Evolutionary conservation across 192 early-diverging fungal species (phyloP), one percentile per base, ranked within the genome.

Genomic region (Radiomyces spectabilis): DNA sequence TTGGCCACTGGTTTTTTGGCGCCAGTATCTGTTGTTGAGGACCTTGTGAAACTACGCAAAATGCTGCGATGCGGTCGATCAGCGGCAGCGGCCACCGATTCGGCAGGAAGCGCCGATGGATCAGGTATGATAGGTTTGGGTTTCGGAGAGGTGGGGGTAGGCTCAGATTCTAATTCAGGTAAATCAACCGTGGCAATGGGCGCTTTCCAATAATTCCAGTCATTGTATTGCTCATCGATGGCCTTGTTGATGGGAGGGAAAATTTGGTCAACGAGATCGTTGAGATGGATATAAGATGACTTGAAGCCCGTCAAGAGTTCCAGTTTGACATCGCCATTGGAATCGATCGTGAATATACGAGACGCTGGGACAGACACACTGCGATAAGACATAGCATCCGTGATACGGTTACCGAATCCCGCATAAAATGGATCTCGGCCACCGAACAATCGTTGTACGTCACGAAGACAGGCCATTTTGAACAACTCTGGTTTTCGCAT

Each of bases 371-470:
- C 84, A 66, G 93, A 85, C 40, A 98, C 96, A 57, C 81, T 86
- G 39, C 92, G 85, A 61, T 98, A 98, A 1, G 92, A 92, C 31
- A 97, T 79, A 24, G 95, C 94, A 44, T 72, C 78, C 18, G 93
- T 96, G 46, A 95, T 93, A n/a, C 95, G 77, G 66, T 98, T 96
- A 29, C 94, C 94, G 59, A 95, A 98, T 0, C 96, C 96, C 3
- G 94, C 96, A 65, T 91, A 95, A 56, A 98, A 98, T 5, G 94
- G 93, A 43, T 77, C 84, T 12, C 64, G 57, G 38, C 85, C 86
- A 16, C 80, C 87, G 80, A 92, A 98, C 32, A 98, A 63, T 30
- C 84, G 74, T 62, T 87, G 81, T 42, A 98, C 91, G 66, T 97
- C 93, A 25, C 87, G 78, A 30, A 98, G 73, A 72, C 92, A 94